phyloP scores from a whole-genome alignment of 2,329 filamentous ascomycete species.

The Elsinoe arachidis region DNA sequence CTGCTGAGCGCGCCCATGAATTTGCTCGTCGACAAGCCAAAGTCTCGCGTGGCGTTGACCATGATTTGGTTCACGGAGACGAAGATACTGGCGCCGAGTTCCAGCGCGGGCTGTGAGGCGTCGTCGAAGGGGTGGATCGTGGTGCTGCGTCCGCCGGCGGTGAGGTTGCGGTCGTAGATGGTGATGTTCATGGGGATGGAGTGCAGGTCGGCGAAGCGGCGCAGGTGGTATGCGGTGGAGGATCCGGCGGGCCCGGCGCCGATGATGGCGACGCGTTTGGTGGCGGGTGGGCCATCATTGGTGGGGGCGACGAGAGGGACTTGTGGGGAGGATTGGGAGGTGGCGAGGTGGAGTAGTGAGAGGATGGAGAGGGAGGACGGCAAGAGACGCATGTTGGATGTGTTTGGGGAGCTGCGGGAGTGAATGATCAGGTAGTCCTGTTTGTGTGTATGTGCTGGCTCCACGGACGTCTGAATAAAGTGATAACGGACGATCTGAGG shows the following conservation, averaged over 20 bases:
- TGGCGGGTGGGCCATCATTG: neutral
- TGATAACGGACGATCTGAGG: no score
- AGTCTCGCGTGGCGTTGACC: conserved; percentile 59
- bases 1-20: conserved; percentile 23
- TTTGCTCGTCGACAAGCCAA: conserved; percentile 52
- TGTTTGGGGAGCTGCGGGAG: neutral
- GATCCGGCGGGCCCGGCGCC: conserved; percentile 85
- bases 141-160: conserved; percentile 76
- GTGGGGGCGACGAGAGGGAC: neutral
- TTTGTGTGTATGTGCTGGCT: no score
- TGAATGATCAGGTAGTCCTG: neutral
- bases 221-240: conserved; percentile 75
- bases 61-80: conserved; percentile 77
- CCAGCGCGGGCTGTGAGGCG: conserved; percentile 54
- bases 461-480: no score
- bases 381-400: neutral
- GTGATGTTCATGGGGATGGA: conserved; percentile 67
- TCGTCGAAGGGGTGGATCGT: conserved; percentile 72
- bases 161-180: conserved; percentile 70
- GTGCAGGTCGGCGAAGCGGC: conserved; percentile 56
- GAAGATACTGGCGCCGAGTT: conserved; percentile 89
- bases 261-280: conserved; percentile 29
- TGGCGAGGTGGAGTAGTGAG: neutral
- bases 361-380: neutral
- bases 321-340: neutral